phyloP scores from a whole-genome alignment of 75 land plant species.

The Cryptomeria japonica region DNA sequence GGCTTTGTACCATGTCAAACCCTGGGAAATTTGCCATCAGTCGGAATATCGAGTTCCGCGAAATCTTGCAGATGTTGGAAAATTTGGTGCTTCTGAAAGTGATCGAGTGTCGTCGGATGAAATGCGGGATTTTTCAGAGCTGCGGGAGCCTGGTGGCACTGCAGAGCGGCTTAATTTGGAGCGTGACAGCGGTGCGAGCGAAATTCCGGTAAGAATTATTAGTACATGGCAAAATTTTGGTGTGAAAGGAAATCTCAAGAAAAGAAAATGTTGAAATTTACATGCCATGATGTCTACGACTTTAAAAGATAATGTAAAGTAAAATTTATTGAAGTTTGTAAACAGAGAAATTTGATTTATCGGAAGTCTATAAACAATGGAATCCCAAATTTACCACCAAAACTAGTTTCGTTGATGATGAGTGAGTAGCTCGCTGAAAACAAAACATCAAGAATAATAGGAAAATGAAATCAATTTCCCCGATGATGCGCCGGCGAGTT shows the following conservation, averaged over 20 bases:
- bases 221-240: background rate
- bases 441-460: too few relatives aligned
- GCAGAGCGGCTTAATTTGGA: background rate
- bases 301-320: background rate
- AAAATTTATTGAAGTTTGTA: background rate
- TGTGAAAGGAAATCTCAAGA: background rate
- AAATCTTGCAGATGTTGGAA: background rate
- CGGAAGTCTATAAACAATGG: too few relatives aligned
- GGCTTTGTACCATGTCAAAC: background rate
- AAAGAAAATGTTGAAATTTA: background rate
- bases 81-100: background rate
- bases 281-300: background rate
- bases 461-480: too few relatives aligned
- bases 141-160: background rate
- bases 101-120: background rate
- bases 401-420: too few relatives aligned
- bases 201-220: background rate
- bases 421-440: too few relatives aligned
- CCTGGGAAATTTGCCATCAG: slow-evolving; percentile 11
- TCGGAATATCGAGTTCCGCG: background rate
- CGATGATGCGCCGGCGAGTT: too few relatives aligned
- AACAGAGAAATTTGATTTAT: background rate
- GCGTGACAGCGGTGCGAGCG: background rate
- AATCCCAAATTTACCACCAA: too few relatives aligned
- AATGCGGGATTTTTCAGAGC: background rate